Conservation (phyloP, 2,329 filamentous ascomycete genomes). For the Colletotrichum agaves region DNA sequence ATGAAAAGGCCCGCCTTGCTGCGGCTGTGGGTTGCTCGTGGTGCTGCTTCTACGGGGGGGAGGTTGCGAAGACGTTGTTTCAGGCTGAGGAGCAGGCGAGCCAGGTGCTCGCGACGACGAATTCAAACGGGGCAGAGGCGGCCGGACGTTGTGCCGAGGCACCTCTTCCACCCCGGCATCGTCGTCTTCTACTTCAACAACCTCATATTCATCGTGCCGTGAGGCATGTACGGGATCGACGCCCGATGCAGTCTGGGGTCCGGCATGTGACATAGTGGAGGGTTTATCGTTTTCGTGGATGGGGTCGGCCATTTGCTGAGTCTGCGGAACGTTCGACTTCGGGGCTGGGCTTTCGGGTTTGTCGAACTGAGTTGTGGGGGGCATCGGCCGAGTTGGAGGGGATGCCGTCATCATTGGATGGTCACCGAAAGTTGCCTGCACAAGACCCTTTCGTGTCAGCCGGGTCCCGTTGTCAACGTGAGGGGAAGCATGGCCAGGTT, state of each 20-base stretch:
- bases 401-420: slow-evolving; percentile 34
- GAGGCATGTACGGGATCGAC: slow-evolving; percentile 29
- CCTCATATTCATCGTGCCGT: slow-evolving; percentile 36
- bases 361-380: slow-evolving; percentile 27
- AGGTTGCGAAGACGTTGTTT: slow-evolving; percentile 17
- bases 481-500: slow-evolving; percentile 19
- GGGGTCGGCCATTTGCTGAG: slow-evolving; percentile 26
- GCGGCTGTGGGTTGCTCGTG: slow-evolving; percentile 22
- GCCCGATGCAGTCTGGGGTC: not conserved
- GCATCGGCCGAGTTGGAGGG: slow-evolving; percentile 33
- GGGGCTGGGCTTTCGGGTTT: slow-evolving; percentile 23
- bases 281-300: slow-evolving; percentile 16
- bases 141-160: slow-evolving; percentile 18
- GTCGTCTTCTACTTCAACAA: slow-evolving; percentile 33
- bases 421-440: slow-evolving; percentile 9
- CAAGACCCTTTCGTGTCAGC: slow-evolving; percentile 23
- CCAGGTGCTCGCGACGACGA: slow-evolving; percentile 36
- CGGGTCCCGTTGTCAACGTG: slow-evolving; percentile 2
- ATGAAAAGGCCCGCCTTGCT: slow-evolving; percentile 29
- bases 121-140: slow-evolving; percentile 36
- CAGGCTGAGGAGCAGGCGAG: slow-evolving; percentile 13
- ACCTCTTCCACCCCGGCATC: slow-evolving; percentile 23
- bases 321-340: slow-evolving; percentile 7
- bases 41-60: slow-evolving; percentile 22
- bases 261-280: slow-evolving; percentile 28